phyloP scores from a whole-genome alignment of 1,139 yeast genomes.

The Diutina ranongensis region DNA sequence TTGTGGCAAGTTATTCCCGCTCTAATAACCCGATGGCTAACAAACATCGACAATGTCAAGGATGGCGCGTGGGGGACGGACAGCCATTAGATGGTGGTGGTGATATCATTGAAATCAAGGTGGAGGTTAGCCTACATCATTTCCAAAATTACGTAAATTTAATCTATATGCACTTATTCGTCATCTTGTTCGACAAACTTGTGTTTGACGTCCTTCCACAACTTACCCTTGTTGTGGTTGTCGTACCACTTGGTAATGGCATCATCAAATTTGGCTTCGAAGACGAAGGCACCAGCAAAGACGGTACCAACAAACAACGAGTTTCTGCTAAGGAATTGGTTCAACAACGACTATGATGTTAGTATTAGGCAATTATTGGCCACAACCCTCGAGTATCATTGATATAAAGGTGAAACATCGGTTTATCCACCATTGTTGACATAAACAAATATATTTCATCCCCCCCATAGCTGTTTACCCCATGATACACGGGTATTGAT shows the following conservation, averaged over 20 bases:
- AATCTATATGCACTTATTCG: slow-evolving; percentile 14
- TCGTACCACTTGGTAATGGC: slow-evolving; percentile 79
- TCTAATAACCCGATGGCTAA: too few relatives aligned
- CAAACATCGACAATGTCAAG: too few relatives aligned
- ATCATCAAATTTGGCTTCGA: slow-evolving; percentile 76
- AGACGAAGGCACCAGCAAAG: slow-evolving; percentile 78
- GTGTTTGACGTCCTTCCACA: slow-evolving; percentile 89
- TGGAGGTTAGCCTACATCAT: neutral
- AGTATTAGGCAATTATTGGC: too few relatives aligned
- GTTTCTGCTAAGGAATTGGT: slow-evolving; percentile 51
- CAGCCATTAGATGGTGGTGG: too few relatives aligned
- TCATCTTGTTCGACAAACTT: slow-evolving; percentile 47
- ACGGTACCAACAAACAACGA: slow-evolving; percentile 80
- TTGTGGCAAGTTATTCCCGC: too few relatives aligned
- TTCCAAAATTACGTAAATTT: neutral
- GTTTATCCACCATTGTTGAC: too few relatives aligned
- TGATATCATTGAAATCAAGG: neutral
- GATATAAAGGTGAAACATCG: too few relatives aligned
- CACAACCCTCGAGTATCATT: too few relatives aligned
- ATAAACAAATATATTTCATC: too few relatives aligned
- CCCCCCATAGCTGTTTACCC: too few relatives aligned
- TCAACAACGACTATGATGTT: slow-evolving; percentile 27
- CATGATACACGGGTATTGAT: too few relatives aligned
- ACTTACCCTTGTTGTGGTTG: slow-evolving; percentile 84
- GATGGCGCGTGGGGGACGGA: too few relatives aligned